Evolutionary conservation across 257 asterid genomes (phyloP).

Genomic region (Thymus quinquecostatus): DNA sequence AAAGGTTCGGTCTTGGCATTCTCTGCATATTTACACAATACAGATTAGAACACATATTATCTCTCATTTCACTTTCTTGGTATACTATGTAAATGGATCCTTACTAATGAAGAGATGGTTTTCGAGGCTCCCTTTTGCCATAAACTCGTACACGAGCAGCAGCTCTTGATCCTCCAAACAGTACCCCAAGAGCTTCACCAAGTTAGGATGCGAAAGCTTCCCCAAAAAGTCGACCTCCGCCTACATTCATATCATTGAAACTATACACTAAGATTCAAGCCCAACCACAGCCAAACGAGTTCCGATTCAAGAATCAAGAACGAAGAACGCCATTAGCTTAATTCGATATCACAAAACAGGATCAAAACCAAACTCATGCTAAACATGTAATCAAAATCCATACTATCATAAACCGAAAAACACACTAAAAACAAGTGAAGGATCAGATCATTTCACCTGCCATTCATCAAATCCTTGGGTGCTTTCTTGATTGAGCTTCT

Average conservation of each 20-base stretch:
- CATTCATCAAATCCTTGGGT: conserved; percentile 55
- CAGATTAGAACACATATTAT: neutral
- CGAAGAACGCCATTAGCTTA: neutral
- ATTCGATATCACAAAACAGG: neutral
- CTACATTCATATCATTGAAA: conserved; percentile 32
- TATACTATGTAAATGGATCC: neutral
- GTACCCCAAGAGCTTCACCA: conserved; percentile 64
- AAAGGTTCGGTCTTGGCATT: conserved; percentile 38
- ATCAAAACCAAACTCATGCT: neutral
- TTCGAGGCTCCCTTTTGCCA: conserved; percentile 61
- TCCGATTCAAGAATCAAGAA: neutral
- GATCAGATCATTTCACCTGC: conserved; percentile 38
- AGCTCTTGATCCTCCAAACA: conserved; percentile 55
- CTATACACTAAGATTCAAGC: too few relatives aligned
- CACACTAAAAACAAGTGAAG: too few relatives aligned
- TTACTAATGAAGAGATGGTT: conserved; percentile 60
- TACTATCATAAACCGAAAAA: neutral
- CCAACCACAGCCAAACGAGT: neutral
- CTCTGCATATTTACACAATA: conserved; percentile 35
- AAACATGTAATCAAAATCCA: too few relatives aligned
- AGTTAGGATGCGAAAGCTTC: conserved; percentile 55
- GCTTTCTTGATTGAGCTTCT: conserved; percentile 49
- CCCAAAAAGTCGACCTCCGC: conserved; percentile 60
- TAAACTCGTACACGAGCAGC: conserved; percentile 54
- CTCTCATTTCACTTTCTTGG: neutral